Evolutionary conservation across 2,329 filamentous ascomycete genomes (phyloP), one percentile per base, ranked within the genome.

Genomic region (Monosporascus sp.): DNA sequence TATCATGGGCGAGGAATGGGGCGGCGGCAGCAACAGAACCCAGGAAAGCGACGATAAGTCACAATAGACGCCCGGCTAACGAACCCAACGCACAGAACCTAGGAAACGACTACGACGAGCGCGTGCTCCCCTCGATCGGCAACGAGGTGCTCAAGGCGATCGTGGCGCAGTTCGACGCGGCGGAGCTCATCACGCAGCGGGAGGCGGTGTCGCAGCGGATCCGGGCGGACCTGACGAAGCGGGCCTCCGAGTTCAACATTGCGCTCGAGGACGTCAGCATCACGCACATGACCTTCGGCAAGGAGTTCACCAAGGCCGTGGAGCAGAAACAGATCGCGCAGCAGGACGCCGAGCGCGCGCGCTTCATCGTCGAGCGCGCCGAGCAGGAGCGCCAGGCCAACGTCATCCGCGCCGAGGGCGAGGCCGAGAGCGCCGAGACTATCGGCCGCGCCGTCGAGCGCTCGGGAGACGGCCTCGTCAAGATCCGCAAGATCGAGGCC

Each of bases 271-370:
- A 99, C 69, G 94, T 99, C 56, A 96, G 91, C 69, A 99, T 99
- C 74, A 99, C 94, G 57, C 94, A 99, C 82, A 99, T 99, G 94
- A 99, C 94, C 51, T 99, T 99, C 71, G 94, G 94, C 64, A 93
- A 93, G 74, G 94, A 99, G 76, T 99, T 99, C 81, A 99, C 94
- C 57, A 89, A 90, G 74, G 94, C 94, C 60, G 94, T 99, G 67
- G 94, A 99, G 79, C 94, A 99, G 84, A 99, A 99, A 86, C 94
- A 99, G 81, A 99, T 99, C 72, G 94, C 94, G 52, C 94, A 99
- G 78, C 94, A 99, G 76, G 94, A 99, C 70, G 94, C 94, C 59
- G 94, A 99, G 81, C 85, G 94, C 61, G 94, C 94, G 48, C 85
- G 94, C 62, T 99, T 99, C 79, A 95, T 99, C 64, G 94, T 99